Evolutionary conservation across 768 basidiomycete genomes (phyloP), one percentile per base, ranked within the genome.

Genomic region (Lepiota venenata): DNA sequence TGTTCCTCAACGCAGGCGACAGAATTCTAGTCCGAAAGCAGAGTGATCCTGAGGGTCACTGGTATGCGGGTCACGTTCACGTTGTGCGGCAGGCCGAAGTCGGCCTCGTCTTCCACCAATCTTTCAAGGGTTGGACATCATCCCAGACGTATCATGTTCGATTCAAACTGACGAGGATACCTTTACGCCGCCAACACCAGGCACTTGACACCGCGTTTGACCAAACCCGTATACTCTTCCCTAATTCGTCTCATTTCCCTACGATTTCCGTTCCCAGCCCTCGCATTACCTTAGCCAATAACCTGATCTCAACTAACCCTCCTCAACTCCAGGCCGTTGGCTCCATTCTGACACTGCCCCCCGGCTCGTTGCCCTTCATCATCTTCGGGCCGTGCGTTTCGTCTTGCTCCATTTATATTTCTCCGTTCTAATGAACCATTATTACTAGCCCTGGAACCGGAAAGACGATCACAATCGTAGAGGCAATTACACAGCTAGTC

Each of bases 401-500:
- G 1, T 22, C 12, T 15, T 27, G 9, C n/a, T n/a, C 12, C 32
- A 8, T 41, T 20, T 46, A 1, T 32, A 14, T 9, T n/a, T 12
- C 20, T 29, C 58, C 20, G 21, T 46, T 15, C 39, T 43, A 10
- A 42, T n/a, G 15, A 12, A 41, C 41, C 10, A 32, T 11, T 56
- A 25, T 47, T 2, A 6, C 3, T 44, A 83, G 82, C 10, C 82
- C 82, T 3, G 82, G 83, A 6, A 87, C 85, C 0, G 85, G 85
- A 1, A 87, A 87, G 66, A 87, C 85, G 0, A 76, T 85, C 16
- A 85, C 82, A 0, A 71, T 81, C 10, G 74, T 85, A 1, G 84
- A 86, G 63, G 75, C 81, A 0, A 84, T 85, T 16, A 69, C 64
- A 1, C 84, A 85, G 60, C 58, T 85, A 3, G 66, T 84, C 3